Conservation (phyloP, 331 rosid species). For the Spiraea crenata region DNA sequence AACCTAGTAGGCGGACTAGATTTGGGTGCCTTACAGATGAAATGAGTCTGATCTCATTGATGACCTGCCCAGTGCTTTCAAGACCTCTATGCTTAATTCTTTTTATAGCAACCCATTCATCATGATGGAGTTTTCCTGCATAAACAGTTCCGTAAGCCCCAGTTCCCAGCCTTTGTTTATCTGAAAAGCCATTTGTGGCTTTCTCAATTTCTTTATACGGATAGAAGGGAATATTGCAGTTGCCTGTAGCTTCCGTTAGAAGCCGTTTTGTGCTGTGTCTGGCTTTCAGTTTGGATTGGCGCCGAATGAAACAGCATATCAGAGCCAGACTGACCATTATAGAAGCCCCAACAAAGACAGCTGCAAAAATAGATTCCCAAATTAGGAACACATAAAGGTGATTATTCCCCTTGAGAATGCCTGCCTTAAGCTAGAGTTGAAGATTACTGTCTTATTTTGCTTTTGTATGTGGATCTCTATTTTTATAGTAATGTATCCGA, state of each 20-base stretch:
- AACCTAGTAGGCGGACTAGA: slow-evolving; percentile 76
- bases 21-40: slow-evolving; percentile 80
- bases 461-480: too few relatives aligned
- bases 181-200: slow-evolving; percentile 83
- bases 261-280: slow-evolving; percentile 65
- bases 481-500: not conserved
- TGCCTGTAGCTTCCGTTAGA: slow-evolving; percentile 67
- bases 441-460: too few relatives aligned
- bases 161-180: slow-evolving; percentile 65
- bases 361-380: slow-evolving; percentile 30
- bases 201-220: slow-evolving; percentile 74
- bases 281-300: slow-evolving; percentile 49
- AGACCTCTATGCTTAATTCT: slow-evolving; percentile 63
- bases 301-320: slow-evolving; percentile 55
- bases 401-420: too few relatives aligned
- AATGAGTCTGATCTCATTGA: slow-evolving; percentile 81
- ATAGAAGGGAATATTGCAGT: slow-evolving; percentile 62
- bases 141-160: slow-evolving; percentile 96
- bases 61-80: slow-evolving; percentile 71
- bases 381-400: not conserved
- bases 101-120: slow-evolving; percentile 84
- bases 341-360: slow-evolving; percentile 45
- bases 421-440: too few relatives aligned
- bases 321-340: slow-evolving; percentile 42
- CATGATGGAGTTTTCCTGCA: slow-evolving; percentile 64